Base-by-base conservation (phyloP, 106 monocot species). In the Gastrodia elata region DNA sequence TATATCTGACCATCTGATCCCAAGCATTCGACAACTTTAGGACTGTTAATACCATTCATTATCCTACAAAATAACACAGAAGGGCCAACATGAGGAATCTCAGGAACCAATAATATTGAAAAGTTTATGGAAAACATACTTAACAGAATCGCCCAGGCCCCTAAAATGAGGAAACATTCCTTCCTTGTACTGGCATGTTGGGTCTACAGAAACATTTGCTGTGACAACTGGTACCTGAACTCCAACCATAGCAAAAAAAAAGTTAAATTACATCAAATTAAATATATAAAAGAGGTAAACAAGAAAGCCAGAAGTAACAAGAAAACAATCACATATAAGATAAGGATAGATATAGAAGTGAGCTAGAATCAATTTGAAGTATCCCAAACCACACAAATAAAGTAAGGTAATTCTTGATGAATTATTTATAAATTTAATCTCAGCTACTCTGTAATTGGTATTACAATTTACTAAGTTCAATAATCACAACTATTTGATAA, bases 21-120 rank as follows among this genome's bases (percentile, higher is more conserved):
- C 42, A 86, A 68, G 69, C 97, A 98, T 52, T 98, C 97, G 16
- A 93, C 77, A 30, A 93, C 87, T 80, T 98, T 98, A 35, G 97
- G 97, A 65, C 86, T 85, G 82, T 98, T 98, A 75, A 98, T 93
- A 28, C 97, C 97, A 83, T 93, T 98, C 97, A 98, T 98, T 68
- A 98, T 81, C 84, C 97, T 98, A 76, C 27, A 77, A 72, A 75
- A 71, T 27, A 70, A 27, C 49, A 40, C 5, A 59, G 57, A 42
- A 57, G 36, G 13, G 30, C 13, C 59, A 13, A 4, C 13, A 57
- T 32, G 68, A 70, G 18, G 14, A 28, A 2, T 25, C 49, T 70
- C 20, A 39, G 0, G 38, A 39, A 69, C 9, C n/a, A 39, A 8
- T 40, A 40, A 39, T 40, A 69, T 69, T 18, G 26, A 69, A 8